Conservation (phyloP, 169 alveolate genomes). For the Fabrea salina region DNA sequence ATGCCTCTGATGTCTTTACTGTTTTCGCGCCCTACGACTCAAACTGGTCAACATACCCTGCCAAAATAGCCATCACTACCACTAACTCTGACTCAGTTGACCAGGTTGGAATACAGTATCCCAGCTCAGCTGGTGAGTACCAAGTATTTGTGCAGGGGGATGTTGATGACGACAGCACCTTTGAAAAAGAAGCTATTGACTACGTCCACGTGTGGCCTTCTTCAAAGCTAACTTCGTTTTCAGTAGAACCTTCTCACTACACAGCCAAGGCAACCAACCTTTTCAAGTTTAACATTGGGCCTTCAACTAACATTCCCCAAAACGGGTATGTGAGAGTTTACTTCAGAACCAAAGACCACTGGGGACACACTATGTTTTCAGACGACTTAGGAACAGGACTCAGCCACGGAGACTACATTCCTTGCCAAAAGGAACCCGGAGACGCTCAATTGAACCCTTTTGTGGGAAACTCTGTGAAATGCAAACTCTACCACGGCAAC, state of each 20-base stretch:
- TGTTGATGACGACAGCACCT: not conserved
- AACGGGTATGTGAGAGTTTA: conserved; percentile 15
- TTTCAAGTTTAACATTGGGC: not conserved
- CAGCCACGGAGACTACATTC: conserved; percentile 6
- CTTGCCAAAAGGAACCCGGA: conserved; percentile 26
- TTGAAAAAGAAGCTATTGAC: not conserved
- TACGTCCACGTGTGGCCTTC: conserved; percentile 3
- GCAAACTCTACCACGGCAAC: conserved; percentile 22
- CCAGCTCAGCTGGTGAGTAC: not conserved
- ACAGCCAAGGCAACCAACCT: conserved; percentile 14
- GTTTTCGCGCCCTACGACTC: conserved; percentile 16
- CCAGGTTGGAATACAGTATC: conserved; percentile 23
- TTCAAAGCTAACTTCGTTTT: not conserved
- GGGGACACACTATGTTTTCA: conserved; percentile 21
- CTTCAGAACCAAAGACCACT: not conserved
- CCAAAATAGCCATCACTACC: not conserved
- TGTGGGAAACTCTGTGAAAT: not conserved
- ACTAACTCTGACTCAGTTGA: conserved; percentile 26
- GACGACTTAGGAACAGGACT: conserved; percentile 36
- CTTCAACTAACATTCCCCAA: conserved; percentile 6
- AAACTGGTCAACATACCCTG: not conserved
- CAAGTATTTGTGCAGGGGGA: not conserved
- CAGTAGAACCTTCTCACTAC: not conserved
- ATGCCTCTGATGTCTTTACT: not conserved
- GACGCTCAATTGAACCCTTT: not conserved